Evolutionary conservation across 2,329 filamentous ascomycete species (phyloP).

Genomic region (Talaromyces sp.): DNA sequence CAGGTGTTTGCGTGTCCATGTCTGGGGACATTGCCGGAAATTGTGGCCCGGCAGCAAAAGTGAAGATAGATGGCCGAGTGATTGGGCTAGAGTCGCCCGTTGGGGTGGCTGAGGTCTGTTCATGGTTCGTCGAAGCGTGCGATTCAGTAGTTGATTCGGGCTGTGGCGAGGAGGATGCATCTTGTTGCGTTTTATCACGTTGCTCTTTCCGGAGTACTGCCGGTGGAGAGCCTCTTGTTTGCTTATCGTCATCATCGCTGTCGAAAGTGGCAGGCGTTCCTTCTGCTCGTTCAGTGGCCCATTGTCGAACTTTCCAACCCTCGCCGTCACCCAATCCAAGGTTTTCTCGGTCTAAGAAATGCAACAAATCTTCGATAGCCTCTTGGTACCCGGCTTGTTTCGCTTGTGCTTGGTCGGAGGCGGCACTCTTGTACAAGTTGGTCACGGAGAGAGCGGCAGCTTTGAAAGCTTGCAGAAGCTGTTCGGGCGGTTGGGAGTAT

Average conservation of each 20-base stretch:
- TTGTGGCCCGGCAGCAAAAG: constrained; percentile 37
- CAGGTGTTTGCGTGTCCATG: constrained; percentile 38
- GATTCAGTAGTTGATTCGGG: not conserved
- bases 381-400: constrained; percentile 85
- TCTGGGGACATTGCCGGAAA: constrained; percentile 34
- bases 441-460: constrained; percentile 89
- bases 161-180: constrained; percentile 9
- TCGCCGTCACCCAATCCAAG: constrained; percentile 75
- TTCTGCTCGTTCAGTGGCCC: constrained; percentile 47
- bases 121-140: constrained; percentile 12
- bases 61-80: constrained; percentile 33
- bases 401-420: constrained; percentile 67
- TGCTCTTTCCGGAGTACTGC: constrained; percentile 26
- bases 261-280: constrained; percentile 34
- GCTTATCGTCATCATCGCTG: constrained; percentile 42
- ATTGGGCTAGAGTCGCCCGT: constrained; percentile 19
- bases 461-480: constrained; percentile 82
- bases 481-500: constrained; percentile 42
- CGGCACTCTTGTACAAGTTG: constrained; percentile 90
- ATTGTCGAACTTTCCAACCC: constrained; percentile 59
- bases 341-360: constrained; percentile 75
- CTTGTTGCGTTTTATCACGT: constrained; percentile 19
- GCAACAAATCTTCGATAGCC: constrained; percentile 81
- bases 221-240: constrained; percentile 31
- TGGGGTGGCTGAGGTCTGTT: constrained; percentile 9